These are phyloP conservation scores for Phytophthora sansomeana DNA, from an alignment of 352 stramenopile genomes.

Conservation along the genomic window DNA sequence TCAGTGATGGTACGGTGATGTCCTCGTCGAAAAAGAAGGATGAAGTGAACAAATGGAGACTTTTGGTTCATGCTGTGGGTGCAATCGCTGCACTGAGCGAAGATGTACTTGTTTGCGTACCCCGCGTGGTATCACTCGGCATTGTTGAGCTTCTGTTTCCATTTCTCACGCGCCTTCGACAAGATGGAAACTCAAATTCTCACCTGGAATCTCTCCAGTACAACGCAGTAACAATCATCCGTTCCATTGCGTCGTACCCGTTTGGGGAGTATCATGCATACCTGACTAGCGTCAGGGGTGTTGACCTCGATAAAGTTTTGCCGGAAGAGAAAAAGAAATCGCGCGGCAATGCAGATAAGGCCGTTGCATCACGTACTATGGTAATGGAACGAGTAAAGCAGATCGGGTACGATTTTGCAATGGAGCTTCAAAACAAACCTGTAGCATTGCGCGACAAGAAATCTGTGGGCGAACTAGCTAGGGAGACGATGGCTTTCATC, in stretches of 20 bases:
- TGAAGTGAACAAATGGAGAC: conserved; percentile 43
- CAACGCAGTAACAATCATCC: conserved; percentile 52
- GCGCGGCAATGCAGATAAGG: conserved; percentile 7
- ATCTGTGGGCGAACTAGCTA: conserved; percentile 66
- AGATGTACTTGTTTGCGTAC: conserved; percentile 70
- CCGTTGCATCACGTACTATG: neutral
- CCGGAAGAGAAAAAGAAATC: conserved; percentile 14
- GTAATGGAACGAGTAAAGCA: conserved; percentile 67
- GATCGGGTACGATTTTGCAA: conserved; percentile 64
- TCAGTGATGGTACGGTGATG: conserved; percentile 1
- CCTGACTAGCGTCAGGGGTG: conserved; percentile 38
- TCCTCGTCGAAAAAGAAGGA: conserved; percentile 28
- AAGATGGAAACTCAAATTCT: conserved; percentile 16
- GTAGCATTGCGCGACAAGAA: conserved; percentile 47
- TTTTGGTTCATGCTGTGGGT: conserved; percentile 54
- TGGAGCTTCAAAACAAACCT: conserved; percentile 56
- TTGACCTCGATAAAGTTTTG: neutral
- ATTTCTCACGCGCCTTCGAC: conserved; percentile 29
- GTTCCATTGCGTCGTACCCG: conserved; percentile 67
- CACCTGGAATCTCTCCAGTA: conserved; percentile 56
- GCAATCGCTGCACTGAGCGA: conserved; percentile 68
- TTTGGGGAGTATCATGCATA: conserved; percentile 63
- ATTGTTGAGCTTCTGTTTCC: conserved; percentile 50
- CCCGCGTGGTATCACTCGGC: conserved; percentile 51
- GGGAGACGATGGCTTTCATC: conserved; percentile 64